Conservation (phyloP, 75 land plant species). For the Sequoiadendron giganteum region DNA sequence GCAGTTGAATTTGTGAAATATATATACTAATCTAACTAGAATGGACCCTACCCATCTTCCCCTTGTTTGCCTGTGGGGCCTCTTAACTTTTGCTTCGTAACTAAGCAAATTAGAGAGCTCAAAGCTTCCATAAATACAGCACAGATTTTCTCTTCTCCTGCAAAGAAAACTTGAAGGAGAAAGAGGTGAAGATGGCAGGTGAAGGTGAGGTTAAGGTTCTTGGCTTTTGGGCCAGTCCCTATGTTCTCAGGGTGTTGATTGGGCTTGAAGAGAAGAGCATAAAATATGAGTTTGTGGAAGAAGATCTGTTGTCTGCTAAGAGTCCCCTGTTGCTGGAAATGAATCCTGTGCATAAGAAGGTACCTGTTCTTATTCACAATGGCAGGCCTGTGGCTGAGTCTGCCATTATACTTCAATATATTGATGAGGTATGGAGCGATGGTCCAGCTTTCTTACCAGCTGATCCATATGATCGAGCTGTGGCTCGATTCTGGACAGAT, state of each 20-base stretch:
- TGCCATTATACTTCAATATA: neutral
- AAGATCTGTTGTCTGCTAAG: neutral
- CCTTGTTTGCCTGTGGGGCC: too few species aligned
- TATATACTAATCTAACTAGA: too few species aligned
- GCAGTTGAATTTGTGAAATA: too few species aligned
- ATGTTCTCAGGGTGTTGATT: slow-evolving; percentile 20
- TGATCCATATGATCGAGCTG: slow-evolving; percentile 41
- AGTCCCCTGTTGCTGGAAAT: slow-evolving; percentile 11
- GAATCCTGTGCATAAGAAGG: slow-evolving; percentile 6
- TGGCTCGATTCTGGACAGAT: slow-evolving; percentile 50
- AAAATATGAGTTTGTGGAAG: slow-evolving; percentile 12
- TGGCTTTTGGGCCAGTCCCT: slow-evolving; percentile 23
- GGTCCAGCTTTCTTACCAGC: slow-evolving; percentile 24
- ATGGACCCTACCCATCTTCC: too few species aligned
- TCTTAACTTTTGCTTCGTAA: too few species aligned
- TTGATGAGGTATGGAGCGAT: slow-evolving; percentile 13
- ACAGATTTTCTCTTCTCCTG: neutral
- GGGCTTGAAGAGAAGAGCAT: slow-evolving; percentile 31
- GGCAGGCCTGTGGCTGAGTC: slow-evolving; percentile 17
- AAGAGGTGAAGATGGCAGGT: neutral
- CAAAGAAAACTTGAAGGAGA: too few species aligned
- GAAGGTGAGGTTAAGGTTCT: slow-evolving; percentile 15
- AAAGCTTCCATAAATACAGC: neutral
- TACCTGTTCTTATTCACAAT: slow-evolving; percentile 17
- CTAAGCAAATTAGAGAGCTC: too few species aligned